Conservation (phyloP, 306 rosid species). For the Rosa lucieae region DNA sequence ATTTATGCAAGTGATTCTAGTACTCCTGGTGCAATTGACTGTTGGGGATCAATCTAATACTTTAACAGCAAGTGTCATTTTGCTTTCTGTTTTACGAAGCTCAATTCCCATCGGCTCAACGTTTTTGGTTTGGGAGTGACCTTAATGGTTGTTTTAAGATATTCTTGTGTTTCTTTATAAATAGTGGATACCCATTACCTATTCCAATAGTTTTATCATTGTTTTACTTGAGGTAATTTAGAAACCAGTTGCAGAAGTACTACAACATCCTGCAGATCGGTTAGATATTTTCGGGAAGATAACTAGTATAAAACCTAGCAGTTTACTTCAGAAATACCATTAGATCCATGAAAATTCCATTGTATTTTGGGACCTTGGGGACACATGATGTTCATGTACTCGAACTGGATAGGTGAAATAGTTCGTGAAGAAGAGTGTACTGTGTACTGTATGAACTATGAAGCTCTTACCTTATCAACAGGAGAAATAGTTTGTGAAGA, state of each 20-base stretch:
- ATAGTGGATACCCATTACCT: neutral
- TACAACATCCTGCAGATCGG: too few relatives aligned
- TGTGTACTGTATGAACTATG: neutral
- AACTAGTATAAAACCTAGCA: neutral
- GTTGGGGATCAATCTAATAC: neutral
- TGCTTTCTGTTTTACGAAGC: neutral
- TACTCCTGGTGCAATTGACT: neutral
- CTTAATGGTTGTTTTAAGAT: neutral
- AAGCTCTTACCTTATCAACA: neutral
- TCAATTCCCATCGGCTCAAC: neutral
- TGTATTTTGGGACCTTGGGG: neutral
- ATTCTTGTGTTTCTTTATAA: neutral
- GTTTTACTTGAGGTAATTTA: too few relatives aligned
- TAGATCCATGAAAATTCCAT: neutral
- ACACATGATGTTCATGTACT: neutral
- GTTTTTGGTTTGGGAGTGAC: neutral
- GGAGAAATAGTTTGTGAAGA: neutral
- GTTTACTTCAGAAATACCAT: neutral
- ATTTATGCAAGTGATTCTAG: neutral
- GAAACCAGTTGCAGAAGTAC: too few relatives aligned
- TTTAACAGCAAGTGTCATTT: neutral
- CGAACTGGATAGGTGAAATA: neutral
- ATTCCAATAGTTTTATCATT: neutral
- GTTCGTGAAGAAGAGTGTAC: neutral
- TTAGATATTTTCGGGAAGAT: neutral